Conservation (phyloP, 352 stramenopile genomes). For the Globisporangium solare region DNA sequence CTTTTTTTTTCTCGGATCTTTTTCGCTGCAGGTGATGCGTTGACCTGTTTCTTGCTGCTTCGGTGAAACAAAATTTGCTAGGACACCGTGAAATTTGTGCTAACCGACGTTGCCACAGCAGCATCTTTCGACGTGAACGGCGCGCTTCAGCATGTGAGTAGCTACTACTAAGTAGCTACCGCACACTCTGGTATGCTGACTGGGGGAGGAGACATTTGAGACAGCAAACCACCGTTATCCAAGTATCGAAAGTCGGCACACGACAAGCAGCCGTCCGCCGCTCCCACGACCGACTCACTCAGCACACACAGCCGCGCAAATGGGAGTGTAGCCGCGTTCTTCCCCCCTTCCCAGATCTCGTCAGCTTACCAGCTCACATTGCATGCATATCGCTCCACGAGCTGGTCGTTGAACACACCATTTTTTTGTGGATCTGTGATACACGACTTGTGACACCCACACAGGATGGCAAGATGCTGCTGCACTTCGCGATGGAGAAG, state of each 20-base stretch:
- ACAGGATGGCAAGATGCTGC: constrained; percentile 31
- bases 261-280: too few species aligned
- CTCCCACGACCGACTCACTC: too few species aligned
- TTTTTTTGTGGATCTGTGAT: too few species aligned
- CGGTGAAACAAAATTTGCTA: constrained; percentile 5
- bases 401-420: too few species aligned
- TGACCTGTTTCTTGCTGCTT: background rate
- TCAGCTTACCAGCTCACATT: too few species aligned
- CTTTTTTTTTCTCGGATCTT: constrained; percentile 3
- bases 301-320: too few species aligned
- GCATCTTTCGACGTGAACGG: constrained; percentile 9
- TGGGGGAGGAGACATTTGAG: too few species aligned
- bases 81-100: constrained; percentile 11
- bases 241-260: background rate
- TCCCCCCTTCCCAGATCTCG: too few species aligned
- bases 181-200: background rate
- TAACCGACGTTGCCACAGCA: constrained; percentile 2
- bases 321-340: too few species aligned
- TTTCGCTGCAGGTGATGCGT: background rate
- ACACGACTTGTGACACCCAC: too few species aligned
- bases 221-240: background rate
- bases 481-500: constrained; percentile 25
- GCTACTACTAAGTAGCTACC: background rate
- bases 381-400: too few species aligned
- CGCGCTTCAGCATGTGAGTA: background rate